Conservation (phyloP, 208 protist species). For the Leptomonas pyrrhocoris region DNA sequence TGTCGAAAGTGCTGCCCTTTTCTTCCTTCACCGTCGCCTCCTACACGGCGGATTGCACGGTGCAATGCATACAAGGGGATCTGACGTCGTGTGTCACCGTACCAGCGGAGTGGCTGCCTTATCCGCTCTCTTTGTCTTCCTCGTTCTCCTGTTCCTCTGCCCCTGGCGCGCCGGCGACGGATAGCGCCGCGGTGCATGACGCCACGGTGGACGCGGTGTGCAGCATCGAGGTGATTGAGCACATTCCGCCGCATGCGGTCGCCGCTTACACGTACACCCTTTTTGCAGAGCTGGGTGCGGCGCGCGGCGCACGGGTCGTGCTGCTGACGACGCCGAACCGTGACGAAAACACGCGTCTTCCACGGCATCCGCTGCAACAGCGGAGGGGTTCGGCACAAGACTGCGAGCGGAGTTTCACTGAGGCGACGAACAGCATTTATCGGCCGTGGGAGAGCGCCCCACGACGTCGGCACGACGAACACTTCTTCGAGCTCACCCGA, state of each 20-base stretch:
- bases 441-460: slow-evolving; percentile 6
- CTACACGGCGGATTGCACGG: slow-evolving; percentile 27
- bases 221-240: slow-evolving; percentile 68
- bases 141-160: background rate
- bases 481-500: slow-evolving; percentile 67
- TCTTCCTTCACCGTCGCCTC: slow-evolving; percentile 8
- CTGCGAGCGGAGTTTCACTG: background rate
- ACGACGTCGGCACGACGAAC: slow-evolving; percentile 38
- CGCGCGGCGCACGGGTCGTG: slow-evolving; percentile 34
- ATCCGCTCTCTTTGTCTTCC: background rate
- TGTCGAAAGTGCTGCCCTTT: slow-evolving; percentile 10
- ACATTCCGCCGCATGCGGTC: slow-evolving; percentile 49
- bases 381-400: background rate
- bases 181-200: background rate
- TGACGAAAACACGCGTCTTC: slow-evolving; percentile 39
- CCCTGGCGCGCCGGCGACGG: background rate
- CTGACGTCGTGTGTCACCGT: slow-evolving; percentile 33
- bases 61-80: slow-evolving; percentile 54
- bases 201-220: slow-evolving; percentile 45
- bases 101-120: slow-evolving; percentile 12
- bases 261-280: slow-evolving; percentile 51
- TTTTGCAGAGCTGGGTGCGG: slow-evolving; percentile 41
- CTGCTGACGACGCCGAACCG: slow-evolving; percentile 64
- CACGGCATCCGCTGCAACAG: background rate
- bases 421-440: slow-evolving; percentile 38